phyloP scores from a whole-genome alignment of 1,139 yeast genomes.

The Suhomyces kunorum region DNA sequence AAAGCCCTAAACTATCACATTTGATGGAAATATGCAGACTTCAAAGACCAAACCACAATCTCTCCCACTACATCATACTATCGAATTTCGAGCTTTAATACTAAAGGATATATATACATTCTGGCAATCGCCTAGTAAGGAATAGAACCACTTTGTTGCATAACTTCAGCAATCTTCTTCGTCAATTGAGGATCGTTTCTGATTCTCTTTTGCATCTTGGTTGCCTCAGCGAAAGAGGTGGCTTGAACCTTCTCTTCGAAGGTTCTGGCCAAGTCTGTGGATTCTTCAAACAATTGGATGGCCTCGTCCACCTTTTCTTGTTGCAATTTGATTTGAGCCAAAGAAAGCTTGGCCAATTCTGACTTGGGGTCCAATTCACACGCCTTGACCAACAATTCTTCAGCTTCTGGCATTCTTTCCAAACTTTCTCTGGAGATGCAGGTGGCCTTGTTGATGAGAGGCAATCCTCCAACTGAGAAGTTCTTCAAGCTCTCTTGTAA shows the following conservation, averaged over 20 bases:
- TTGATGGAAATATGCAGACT: too few relatives aligned
- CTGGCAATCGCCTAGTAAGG: constrained; percentile 12
- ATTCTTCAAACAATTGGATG: constrained; percentile 74
- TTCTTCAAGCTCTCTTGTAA: constrained; percentile 69
- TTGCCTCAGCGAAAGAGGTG: constrained; percentile 88
- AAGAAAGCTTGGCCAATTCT: constrained; percentile 83
- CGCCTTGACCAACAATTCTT: constrained; percentile 71
- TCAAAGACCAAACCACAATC: not conserved
- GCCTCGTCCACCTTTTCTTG: constrained; percentile 83
- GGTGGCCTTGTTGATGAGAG: constrained; percentile 86
- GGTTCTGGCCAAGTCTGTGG: constrained; percentile 79
- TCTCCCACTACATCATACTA: not conserved
- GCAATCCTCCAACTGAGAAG: constrained; percentile 79
- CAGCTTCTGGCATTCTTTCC: constrained; percentile 62
- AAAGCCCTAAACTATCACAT: too few relatives aligned
- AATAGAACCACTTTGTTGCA: constrained; percentile 33
- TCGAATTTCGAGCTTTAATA: constrained; percentile 1
- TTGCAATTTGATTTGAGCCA: constrained; percentile 90
- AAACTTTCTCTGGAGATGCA: constrained; percentile 62
- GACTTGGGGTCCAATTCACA: constrained; percentile 81
- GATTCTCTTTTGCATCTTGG: constrained; percentile 75
- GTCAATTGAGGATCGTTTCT: constrained; percentile 64
- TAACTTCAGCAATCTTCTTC: constrained; percentile 45
- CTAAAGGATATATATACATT: constrained; percentile 8
- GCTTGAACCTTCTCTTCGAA: constrained; percentile 89